Evolutionary conservation across 805 yeast genomes (phyloP), one percentile per base, ranked within the genome.

Genomic region (Pichia pseudocactophila): DNA sequence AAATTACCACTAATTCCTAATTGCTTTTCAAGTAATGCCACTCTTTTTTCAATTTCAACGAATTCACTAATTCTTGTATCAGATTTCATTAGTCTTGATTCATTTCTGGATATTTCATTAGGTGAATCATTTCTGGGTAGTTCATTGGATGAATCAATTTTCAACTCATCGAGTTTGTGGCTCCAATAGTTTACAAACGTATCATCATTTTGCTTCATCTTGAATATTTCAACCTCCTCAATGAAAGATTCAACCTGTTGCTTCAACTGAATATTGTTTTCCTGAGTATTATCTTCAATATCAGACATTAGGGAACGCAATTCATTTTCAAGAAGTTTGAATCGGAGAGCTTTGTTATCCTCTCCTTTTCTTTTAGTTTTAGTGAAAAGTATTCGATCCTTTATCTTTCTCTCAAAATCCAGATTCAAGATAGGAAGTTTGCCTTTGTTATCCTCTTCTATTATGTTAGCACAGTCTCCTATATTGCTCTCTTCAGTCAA

Each of bases 1-100:
- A 6, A 5, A 22, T 6, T 22, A 8, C 25, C 25, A 22, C 25
- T 13, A 11, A 18, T 17, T 2, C 40, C 40, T 13, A 36, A 38
- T 45, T 13, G 37, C 2, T 22, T 31, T 28, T 37, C 61, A 49
- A 42, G 46, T 16, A 26, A 42, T 9, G 34, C 34, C 9, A 57
- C 11, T 38, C 59, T 46, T 7, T 42, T 25, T 26, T 50, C 46
- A 6, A 47, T 32, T 12, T 42, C 36, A 16, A 37, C 15, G 10
- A 39, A 17, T 6, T 15, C 8, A 22, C 25, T 6, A 22, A 6
- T 5, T 8, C 25, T 27, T 3, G 19, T 32, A 30, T 17, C 32
- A 9, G n/a, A n/a, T n/a, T n/a, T n/a, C n/a, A n/a, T n/a, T n/a
- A n/a, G n/a, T n/a, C n/a, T 20, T 16, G 7, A 22, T 30, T 13